Conservation (phyloP, 352 stramenopile genomes). For the Aphanomyces cochlioides region DNA sequence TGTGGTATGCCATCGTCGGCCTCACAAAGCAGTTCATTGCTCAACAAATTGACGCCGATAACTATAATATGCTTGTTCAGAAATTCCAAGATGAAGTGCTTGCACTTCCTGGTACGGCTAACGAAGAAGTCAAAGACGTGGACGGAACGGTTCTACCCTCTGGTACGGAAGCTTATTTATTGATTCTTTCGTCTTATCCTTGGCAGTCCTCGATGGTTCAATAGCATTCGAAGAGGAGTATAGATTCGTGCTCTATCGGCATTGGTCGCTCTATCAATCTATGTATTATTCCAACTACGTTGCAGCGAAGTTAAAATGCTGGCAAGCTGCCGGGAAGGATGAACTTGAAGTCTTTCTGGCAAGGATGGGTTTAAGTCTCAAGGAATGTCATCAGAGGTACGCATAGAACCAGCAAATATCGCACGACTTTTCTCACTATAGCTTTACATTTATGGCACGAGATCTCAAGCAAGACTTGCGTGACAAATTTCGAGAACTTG, state of each 20-base stretch:
- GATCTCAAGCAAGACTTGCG: constrained; percentile 89
- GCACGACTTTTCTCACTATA: constrained; percentile 10
- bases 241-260: constrained; percentile 95
- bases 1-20: constrained; percentile 97
- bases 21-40: constrained; percentile 95
- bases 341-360: constrained; percentile 91
- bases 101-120: constrained; percentile 32
- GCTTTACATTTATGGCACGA: constrained; percentile 92
- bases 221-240: constrained; percentile 91
- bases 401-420: too few species aligned
- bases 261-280: constrained; percentile 92
- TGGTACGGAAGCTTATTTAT: constrained; percentile 4
- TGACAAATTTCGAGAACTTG: constrained; percentile 90
- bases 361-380: constrained; percentile 96
- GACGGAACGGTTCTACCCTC: constrained; percentile 24
- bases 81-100: constrained; percentile 90
- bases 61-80: constrained; percentile 88
- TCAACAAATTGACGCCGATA: constrained; percentile 88
- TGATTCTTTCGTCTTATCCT: background rate
- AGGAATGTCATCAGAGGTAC: constrained; percentile 93
- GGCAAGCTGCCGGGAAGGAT: constrained; percentile 57
- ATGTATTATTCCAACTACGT: constrained; percentile 97
- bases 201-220: constrained; percentile 53
- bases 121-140: constrained; percentile 26
- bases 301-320: constrained; percentile 77